Evolutionary conservation across 2,329 filamentous ascomycete species (phyloP).

Genomic region (Coniella lustricola): DNA sequence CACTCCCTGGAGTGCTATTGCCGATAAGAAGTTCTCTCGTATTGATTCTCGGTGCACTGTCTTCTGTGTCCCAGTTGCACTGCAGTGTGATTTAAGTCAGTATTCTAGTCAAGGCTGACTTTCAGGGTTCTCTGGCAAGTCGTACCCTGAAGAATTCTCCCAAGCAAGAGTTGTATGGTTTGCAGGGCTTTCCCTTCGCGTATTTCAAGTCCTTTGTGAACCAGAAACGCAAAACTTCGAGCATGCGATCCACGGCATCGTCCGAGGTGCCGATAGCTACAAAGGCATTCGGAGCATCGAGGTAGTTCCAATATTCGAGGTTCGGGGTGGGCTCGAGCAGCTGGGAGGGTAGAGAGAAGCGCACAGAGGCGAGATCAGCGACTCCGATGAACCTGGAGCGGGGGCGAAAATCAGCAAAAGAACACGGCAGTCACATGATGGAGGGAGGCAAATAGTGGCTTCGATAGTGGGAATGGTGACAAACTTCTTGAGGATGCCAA

Average conservation of each 20-base stretch:
- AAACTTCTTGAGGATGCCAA: conserved; percentile 83
- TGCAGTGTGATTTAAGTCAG: conserved; percentile 30
- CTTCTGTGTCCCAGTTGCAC: conserved; percentile 93
- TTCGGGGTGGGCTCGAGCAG: conserved; percentile 94
- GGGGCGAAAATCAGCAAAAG: neutral
- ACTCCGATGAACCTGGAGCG: conserved; percentile 81
- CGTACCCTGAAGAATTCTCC: conserved; percentile 93
- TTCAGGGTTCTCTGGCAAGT: conserved; percentile 14
- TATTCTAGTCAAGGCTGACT: neutral
- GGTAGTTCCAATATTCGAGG: conserved; percentile 97
- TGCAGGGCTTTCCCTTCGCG: conserved; percentile 96
- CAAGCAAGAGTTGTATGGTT: conserved; percentile 94
- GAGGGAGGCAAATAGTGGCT: neutral
- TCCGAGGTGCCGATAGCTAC: conserved; percentile 78
- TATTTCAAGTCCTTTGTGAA: conserved; percentile 99
- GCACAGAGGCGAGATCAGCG: conserved; percentile 86
- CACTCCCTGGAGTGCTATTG: conserved; percentile 29
- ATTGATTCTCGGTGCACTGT: conserved; percentile 61
- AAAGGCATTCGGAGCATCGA: conserved; percentile 91
- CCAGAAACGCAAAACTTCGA: conserved; percentile 93
- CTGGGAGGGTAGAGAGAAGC: conserved; percentile 93
- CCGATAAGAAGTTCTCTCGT: conserved; percentile 37
- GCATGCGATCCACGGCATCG: conserved; percentile 85
- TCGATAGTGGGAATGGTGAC: conserved; percentile 21
- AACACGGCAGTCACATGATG: neutral